Percentiles rank a stretch among this genome's conserved stretches.
Conservation (phyloP, 2,329 filamentous ascomycete species). For the Thelonectria olida region DNA sequence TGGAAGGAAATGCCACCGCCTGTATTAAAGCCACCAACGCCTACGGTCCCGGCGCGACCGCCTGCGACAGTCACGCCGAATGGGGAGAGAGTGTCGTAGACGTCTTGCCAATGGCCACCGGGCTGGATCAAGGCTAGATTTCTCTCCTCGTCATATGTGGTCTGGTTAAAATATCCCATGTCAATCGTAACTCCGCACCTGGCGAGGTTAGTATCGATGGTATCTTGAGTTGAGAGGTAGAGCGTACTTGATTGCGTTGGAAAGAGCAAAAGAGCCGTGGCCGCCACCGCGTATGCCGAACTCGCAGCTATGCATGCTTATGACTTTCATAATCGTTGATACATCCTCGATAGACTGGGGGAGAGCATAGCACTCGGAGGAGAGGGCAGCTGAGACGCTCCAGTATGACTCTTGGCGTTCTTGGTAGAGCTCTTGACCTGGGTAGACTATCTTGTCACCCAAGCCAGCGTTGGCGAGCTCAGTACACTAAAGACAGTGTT, state of each 20-base stretch:
- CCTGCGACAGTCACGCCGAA: conserved; percentile 46
- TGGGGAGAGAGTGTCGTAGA: conserved; percentile 47
- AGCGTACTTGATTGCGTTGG: conserved; percentile 47
- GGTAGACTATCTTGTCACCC: conserved; percentile 42
- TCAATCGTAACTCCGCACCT: background rate
- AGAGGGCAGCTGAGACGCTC: conserved; percentile 47
- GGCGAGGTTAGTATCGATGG: no score
- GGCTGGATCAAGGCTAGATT: conserved; percentile 46
- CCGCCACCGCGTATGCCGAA: conserved; percentile 53
- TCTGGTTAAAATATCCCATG: conserved; percentile 41
- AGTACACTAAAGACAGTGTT: conserved; percentile 34
- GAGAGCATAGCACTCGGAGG: conserved; percentile 48
- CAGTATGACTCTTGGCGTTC: conserved; percentile 48
- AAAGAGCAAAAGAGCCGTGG: conserved; percentile 44
- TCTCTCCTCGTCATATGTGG: conserved; percentile 40
- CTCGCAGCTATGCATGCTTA: conserved; percentile 42
- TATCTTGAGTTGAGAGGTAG: conserved; percentile 32
- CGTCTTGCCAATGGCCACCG: conserved; percentile 48
- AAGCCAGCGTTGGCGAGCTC: conserved; percentile 37
- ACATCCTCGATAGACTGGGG: conserved; percentile 48
- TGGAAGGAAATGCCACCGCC: conserved; percentile 51
- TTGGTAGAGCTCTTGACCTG: conserved; percentile 38
- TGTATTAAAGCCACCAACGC: conserved; percentile 45
- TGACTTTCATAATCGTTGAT: conserved; percentile 45
- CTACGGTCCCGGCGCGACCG: conserved; percentile 48